Conservation (phyloP, 805 yeast species). For the Wickerhamiella siamensis region DNA sequence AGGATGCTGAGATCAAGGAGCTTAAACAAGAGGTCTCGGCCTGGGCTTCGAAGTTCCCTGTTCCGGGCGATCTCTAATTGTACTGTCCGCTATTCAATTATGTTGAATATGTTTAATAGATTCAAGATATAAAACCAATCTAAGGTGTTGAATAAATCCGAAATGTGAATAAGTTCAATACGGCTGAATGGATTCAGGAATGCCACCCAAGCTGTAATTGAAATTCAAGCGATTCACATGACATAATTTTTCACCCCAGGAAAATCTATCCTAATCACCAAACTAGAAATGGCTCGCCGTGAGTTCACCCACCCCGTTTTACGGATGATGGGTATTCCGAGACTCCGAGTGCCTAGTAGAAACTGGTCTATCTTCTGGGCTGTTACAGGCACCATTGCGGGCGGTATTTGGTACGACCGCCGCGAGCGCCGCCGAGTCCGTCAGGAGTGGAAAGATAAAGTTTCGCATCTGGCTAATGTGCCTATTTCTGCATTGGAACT, state of each 20-base stretch:
- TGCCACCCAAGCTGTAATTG: no score
- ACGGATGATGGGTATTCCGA: constrained; percentile 69
- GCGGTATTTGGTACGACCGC: constrained; percentile 72
- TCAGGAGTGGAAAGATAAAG: constrained; percentile 46
- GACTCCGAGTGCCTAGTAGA: constrained; percentile 67
- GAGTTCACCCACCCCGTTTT: constrained; percentile 51
- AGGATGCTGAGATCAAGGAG: constrained; percentile 45
- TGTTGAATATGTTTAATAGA: no score
- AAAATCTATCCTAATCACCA: no score
- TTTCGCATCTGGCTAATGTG: constrained; percentile 37
- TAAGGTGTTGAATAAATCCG: no score
- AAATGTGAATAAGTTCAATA: no score
- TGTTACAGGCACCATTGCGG: constrained; percentile 46
- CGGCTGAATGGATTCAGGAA: no score
- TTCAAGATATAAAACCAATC: no score
- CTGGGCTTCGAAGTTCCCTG: constrained; percentile 56
- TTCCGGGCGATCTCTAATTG: constrained; percentile 19
- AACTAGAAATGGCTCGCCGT: background rate
- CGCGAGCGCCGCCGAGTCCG: constrained; percentile 55
- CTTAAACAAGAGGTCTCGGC: constrained; percentile 65
- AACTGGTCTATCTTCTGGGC: constrained; percentile 90
- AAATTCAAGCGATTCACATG: no score
- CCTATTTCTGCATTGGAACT: constrained; percentile 33
- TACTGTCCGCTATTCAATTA: constrained; percentile 15
- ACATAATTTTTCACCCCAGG: background rate